phyloP scores from a whole-genome alignment of 2,329 filamentous ascomycete genomes.

The Proliferodiscus dingleyae region DNA sequence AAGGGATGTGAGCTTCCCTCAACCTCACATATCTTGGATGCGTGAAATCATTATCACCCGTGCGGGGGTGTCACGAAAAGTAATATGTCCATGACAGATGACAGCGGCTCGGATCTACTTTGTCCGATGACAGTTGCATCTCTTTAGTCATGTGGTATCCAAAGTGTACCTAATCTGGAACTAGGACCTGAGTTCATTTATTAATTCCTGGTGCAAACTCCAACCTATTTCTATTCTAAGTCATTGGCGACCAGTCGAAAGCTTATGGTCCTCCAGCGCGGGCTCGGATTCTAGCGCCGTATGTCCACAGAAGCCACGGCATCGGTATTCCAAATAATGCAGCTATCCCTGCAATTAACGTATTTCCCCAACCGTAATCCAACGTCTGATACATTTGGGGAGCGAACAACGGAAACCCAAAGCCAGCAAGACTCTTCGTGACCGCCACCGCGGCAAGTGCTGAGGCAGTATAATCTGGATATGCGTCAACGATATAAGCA shows the following conservation, averaged over 20 bases:
- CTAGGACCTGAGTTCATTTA: too few species aligned
- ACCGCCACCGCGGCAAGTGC: constrained; percentile 33
- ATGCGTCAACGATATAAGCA: constrained; percentile 50
- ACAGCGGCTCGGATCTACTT: too few species aligned
- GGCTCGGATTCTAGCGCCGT: constrained; percentile 30
- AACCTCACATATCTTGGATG: too few species aligned
- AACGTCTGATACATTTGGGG: constrained; percentile 10
- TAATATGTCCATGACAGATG: too few species aligned
- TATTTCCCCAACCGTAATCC: constrained; percentile 44
- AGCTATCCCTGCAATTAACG: constrained; percentile 41
- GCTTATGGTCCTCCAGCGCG: neutral
- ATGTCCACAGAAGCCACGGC: constrained; percentile 37
- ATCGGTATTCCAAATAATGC: constrained; percentile 44
- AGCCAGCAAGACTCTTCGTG: constrained; percentile 12
- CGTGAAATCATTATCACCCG: too few species aligned
- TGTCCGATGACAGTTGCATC: too few species aligned
- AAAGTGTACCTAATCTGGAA: too few species aligned
- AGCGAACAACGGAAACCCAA: constrained; percentile 11
- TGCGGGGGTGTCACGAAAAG: too few species aligned
- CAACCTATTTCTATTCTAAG: too few species aligned
- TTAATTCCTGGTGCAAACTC: too few species aligned
- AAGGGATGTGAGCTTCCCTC: too few species aligned
- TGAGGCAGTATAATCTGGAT: constrained; percentile 26
- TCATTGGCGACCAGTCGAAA: neutral
- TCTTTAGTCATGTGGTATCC: too few species aligned